Conservation (phyloP, 495 filamentous ascomycete genomes). For the Penicillium desertorum region DNA sequence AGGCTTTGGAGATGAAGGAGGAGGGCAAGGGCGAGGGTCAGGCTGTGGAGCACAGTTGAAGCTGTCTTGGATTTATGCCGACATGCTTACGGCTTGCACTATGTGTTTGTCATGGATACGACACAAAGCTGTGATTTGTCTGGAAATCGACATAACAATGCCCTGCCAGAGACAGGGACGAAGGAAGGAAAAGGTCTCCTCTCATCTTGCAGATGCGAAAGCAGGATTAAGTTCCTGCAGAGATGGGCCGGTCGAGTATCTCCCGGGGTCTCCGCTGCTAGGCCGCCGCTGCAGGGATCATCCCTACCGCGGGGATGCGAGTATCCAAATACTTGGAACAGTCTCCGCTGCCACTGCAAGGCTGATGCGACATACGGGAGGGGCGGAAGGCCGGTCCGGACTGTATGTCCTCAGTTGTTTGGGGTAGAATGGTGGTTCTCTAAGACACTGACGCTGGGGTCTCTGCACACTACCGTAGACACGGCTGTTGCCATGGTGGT, state of each 20-base stretch:
- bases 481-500: slow-evolving; percentile 11
- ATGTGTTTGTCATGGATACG: slow-evolving; percentile 6
- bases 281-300: slow-evolving; percentile 23
- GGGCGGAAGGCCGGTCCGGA: slow-evolving; percentile 22
- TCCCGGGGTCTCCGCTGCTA: slow-evolving; percentile 12
- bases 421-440: slow-evolving; percentile 11
- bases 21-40: slow-evolving; percentile 10
- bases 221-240: slow-evolving; percentile 4
- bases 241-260: slow-evolving; percentile 1
- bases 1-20: slow-evolving; percentile 42
- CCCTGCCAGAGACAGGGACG: neutral
- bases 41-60: slow-evolving; percentile 13
- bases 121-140: neutral
- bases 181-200: neutral
- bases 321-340: slow-evolving; percentile 17
- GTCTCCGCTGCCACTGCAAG: slow-evolving; percentile 22
- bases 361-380: slow-evolving; percentile 10
- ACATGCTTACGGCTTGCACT: neutral
- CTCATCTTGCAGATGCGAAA: neutral
- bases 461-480: neutral
- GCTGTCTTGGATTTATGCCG: slow-evolving; percentile 3
- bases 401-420: neutral
- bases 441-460: slow-evolving; percentile 18
- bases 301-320: neutral
- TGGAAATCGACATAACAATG: slow-evolving; percentile 2